phyloP scores from a whole-genome alignment of 106 monocot species.

The Agapanthus africanus region DNA sequence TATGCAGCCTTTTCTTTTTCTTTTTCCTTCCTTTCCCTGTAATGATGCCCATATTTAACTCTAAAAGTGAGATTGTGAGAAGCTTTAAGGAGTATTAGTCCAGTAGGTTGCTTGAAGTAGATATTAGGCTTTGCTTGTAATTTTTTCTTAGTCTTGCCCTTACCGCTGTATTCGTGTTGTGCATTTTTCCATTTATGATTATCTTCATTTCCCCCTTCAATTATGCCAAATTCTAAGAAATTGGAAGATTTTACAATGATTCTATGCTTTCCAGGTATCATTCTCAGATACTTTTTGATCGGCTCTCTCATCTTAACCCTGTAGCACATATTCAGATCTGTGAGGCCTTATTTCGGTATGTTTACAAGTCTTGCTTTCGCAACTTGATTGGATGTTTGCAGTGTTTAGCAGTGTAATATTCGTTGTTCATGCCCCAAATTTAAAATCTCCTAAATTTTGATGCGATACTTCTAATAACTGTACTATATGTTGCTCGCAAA shows the following conservation, averaged over 20 bases:
- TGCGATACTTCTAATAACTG: background rate
- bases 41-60: background rate
- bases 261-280: constrained; percentile 55
- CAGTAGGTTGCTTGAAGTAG: too few relatives aligned
- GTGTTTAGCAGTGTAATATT: background rate
- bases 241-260: background rate
- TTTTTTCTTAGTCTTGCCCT: background rate
- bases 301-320: constrained; percentile 78
- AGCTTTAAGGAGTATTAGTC: too few relatives aligned
- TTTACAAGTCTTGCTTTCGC: background rate
- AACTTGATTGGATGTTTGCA: background rate
- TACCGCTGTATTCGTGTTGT: background rate
- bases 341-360: constrained; percentile 70
- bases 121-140: too few relatives aligned
- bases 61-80: too few relatives aligned
- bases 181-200: background rate
- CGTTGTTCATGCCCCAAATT: background rate
- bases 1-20: background rate
- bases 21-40: background rate
- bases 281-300: constrained; percentile 78
- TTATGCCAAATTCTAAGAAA: background rate
- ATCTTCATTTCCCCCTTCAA: background rate
- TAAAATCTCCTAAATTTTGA: background rate
- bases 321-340: constrained; percentile 79
- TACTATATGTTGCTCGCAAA: background rate